Percentiles rank a stretch among this genome's conserved stretches.
phyloP scores from a whole-genome alignment of 2,329 filamentous ascomycete species.

The Microdochium nivale region DNA sequence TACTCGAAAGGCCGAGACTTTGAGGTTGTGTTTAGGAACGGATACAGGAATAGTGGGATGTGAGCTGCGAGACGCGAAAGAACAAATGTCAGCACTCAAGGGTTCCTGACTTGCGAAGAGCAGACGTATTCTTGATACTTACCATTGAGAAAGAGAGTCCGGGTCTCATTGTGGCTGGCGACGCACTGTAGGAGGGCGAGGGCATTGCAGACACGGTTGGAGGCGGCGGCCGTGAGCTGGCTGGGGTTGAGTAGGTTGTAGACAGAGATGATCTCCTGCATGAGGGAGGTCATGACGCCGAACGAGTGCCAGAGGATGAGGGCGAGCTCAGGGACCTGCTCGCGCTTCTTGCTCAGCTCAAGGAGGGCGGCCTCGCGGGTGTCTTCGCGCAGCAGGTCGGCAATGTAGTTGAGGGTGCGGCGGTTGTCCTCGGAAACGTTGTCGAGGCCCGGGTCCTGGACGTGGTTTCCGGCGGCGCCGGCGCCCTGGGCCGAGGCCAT shows the following conservation, averaged over 20 bases:
- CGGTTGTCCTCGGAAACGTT: constrained; percentile 82
- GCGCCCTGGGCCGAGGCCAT: constrained; percentile 40
- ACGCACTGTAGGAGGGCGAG: constrained; percentile 93
- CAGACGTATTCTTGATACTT: constrained; percentile 15
- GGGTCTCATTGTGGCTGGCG: constrained; percentile 92
- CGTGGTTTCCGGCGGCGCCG: constrained; percentile 33
- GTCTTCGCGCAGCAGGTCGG: constrained; percentile 78
- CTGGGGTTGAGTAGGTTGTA: constrained; percentile 95
- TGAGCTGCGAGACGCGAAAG: constrained; percentile 53
- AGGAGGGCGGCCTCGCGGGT: constrained; percentile 85
- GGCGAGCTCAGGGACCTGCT: constrained; percentile 93
- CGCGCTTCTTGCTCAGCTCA: constrained; percentile 96
- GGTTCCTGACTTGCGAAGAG: no score
- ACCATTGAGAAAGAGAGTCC: constrained; percentile 91
- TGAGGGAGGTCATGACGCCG: constrained; percentile 93
- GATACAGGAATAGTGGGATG: constrained; percentile 94
- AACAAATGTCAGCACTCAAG: background rate
- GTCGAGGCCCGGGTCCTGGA: constrained; percentile 50
- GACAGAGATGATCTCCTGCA: constrained; percentile 98
- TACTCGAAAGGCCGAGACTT: constrained; percentile 98
- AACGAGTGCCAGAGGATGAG: constrained; percentile 98
- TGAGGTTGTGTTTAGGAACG: constrained; percentile 96
- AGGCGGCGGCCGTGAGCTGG: constrained; percentile 93
- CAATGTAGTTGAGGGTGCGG: constrained; percentile 86
- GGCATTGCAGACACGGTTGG: constrained; percentile 95